These are phyloP conservation scores for Gossypium davidsonii DNA, from an alignment of 441 rosid genomes.

Conservation along the genomic window DNA sequence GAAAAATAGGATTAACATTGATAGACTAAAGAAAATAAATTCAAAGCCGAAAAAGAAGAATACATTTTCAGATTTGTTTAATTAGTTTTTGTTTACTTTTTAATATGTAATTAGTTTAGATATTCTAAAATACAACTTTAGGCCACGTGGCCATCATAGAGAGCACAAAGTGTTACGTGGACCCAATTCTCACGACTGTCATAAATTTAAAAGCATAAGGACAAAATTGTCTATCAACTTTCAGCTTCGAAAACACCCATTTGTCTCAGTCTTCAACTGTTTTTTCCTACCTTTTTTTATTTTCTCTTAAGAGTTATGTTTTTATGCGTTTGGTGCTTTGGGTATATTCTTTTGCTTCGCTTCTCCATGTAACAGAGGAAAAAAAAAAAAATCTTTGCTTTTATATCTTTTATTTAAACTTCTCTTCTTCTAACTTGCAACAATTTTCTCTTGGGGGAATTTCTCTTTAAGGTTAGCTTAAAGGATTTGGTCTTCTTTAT, in stretches of 20 bases:
- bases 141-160: conserved; percentile 19
- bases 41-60: neutral
- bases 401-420: neutral
- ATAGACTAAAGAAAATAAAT: neutral
- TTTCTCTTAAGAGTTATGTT: neutral
- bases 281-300: neutral
- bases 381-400: neutral
- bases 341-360: conserved; percentile 43
- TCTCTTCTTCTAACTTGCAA: conserved; percentile 5
- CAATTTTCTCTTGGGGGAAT: neutral
- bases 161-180: neutral
- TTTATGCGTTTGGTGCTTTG: conserved; percentile 8
- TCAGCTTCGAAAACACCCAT: conserved; percentile 25
- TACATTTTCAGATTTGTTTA: neutral
- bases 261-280: conserved; percentile 5
- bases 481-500: neutral
- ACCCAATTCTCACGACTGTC: conserved; percentile 18
- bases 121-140: neutral
- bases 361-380: conserved; percentile 18
- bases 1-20: neutral
- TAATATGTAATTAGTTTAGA: neutral
- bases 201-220: conserved; percentile 21
- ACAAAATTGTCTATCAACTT: conserved; percentile 15
- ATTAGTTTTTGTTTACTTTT: neutral
- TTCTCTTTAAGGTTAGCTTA: conserved; percentile 14